These are phyloP conservation scores for Rhipidocladum racemiflorum DNA, from an alignment of 176 grass and related monocot genomes.

Conservation along the genomic window DNA sequence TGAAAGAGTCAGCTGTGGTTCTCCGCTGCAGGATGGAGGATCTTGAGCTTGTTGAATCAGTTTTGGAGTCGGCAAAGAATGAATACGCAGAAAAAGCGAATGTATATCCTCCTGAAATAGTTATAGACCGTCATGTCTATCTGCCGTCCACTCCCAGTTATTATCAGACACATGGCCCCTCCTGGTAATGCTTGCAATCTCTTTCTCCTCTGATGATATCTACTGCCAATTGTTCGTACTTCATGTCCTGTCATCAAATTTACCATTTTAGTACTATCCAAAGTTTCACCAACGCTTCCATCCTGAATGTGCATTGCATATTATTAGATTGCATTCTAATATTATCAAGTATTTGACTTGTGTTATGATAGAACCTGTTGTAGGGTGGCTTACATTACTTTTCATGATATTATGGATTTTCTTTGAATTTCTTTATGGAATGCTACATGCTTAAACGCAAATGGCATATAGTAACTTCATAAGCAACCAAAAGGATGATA, in stretches of 20 bases:
- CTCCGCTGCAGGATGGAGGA: slow-evolving; percentile 73
- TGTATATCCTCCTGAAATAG: slow-evolving; percentile 55
- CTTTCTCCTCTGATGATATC: not conserved
- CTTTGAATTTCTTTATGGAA: not conserved
- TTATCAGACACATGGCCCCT: slow-evolving; percentile 44
- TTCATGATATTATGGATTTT: not conserved
- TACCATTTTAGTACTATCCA: not conserved
- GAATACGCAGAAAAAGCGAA: slow-evolving; percentile 64
- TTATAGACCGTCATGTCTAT: slow-evolving; percentile 50
- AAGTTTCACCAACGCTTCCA: not conserved
- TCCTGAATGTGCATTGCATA: not conserved
- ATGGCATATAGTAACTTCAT: not conserved
- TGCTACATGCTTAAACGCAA: not conserved
- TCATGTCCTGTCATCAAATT: not conserved
- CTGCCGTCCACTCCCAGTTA: slow-evolving; percentile 65
- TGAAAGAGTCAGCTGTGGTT: slow-evolving; percentile 69
- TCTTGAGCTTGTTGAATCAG: slow-evolving; percentile 63
- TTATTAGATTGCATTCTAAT: not conserved
- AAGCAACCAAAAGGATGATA: not conserved
- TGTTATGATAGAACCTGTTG: not conserved
- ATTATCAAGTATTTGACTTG: not conserved
- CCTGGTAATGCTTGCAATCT: slow-evolving; percentile 57
- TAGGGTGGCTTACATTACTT: not conserved
- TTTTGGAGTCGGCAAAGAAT: slow-evolving; percentile 55
- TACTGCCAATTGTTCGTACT: not conserved